These are phyloP conservation scores for Calocybe gangraenosa DNA, from an alignment of 768 basidiomycete species.

Conservation along the genomic window DNA sequence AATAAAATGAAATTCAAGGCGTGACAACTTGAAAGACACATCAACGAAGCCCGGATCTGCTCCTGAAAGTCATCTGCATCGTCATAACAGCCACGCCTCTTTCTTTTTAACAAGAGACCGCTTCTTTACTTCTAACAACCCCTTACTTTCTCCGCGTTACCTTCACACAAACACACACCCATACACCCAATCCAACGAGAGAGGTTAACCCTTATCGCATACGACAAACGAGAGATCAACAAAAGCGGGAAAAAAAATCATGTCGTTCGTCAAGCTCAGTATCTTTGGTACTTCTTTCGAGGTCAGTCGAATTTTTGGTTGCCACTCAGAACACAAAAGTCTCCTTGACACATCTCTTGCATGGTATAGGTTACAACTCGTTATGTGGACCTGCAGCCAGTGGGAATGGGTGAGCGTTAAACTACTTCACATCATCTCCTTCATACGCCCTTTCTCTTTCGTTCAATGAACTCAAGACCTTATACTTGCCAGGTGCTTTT, in stretches of 20 bases:
- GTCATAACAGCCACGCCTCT: too few relatives aligned
- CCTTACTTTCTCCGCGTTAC: too few relatives aligned
- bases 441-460: neutral
- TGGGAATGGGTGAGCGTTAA: conserved; percentile 95
- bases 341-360: too few relatives aligned
- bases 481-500: conserved; percentile 70
- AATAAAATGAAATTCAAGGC: too few relatives aligned
- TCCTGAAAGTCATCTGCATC: too few relatives aligned
- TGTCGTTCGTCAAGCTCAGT: conserved; percentile 97
- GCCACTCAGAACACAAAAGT: too few relatives aligned
- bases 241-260: conserved; percentile 22
- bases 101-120: too few relatives aligned
- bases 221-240: neutral
- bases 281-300: conserved; percentile 99
- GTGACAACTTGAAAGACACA: too few relatives aligned
- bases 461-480: conserved; percentile 15
- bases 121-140: too few relatives aligned
- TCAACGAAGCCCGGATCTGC: too few relatives aligned
- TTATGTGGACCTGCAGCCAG: conserved; percentile 98
- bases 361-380: conserved; percentile 82
- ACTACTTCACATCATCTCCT: conserved; percentile 1
- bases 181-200: too few relatives aligned
- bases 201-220: neutral
- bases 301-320: conserved; percentile 36
- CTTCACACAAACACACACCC: too few relatives aligned